Conservation (phyloP, 202 grass and related monocot species). For the Zoysia matrella region DNA sequence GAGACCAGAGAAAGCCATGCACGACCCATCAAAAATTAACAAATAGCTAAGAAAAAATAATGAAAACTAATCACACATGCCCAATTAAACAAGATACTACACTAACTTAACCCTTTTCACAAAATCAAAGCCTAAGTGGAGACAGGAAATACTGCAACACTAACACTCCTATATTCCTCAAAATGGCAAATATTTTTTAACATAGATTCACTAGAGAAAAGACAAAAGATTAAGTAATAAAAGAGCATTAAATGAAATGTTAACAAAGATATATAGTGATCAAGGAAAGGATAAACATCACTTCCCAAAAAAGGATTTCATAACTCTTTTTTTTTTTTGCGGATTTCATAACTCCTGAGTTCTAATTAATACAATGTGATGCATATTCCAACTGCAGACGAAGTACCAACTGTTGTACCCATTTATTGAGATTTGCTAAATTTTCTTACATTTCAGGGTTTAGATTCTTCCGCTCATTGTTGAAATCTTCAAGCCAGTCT, state of each 20-base stretch:
- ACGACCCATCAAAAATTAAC: no score
- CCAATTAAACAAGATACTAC: not conserved
- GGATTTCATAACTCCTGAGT: no score
- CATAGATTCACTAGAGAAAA: not conserved
- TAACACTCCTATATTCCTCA: not conserved
- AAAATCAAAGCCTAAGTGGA: not conserved
- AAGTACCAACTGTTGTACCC: conserved; percentile 17
- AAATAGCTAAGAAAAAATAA: not conserved
- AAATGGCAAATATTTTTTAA: not conserved
- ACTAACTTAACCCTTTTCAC: not conserved
- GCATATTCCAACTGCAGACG: conserved; percentile 15
- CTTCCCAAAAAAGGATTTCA: conserved; percentile 16
- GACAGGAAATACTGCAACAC: not conserved
- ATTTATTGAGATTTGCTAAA: conserved; percentile 21
- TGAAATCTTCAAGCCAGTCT: no score
- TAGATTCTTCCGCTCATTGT: no score
- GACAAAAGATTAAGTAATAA: not conserved
- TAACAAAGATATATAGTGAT: conserved; percentile 4
- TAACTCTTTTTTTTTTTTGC: not conserved
- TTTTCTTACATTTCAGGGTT: conserved; percentile 79
- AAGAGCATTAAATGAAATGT: not conserved
- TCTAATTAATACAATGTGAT: no score
- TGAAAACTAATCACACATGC: not conserved
- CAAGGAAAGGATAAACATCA: conserved; percentile 11
- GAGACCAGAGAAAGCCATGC: no score